Conservation (phyloP, 2,329 filamentous ascomycete genomes). For the Hymenoscyphus infarciens region DNA sequence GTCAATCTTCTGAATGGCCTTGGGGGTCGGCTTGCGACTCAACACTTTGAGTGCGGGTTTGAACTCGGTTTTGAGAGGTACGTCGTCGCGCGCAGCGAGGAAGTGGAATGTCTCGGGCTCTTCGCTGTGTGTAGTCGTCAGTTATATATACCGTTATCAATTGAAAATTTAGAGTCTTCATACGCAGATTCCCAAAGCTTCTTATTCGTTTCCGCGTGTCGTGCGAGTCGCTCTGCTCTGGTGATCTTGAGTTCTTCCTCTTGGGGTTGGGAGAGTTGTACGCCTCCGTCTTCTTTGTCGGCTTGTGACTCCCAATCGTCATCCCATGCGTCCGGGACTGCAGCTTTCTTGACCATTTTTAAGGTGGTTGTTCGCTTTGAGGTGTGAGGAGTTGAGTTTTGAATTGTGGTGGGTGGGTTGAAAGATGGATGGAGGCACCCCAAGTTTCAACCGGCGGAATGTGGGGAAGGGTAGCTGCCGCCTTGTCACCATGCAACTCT, state of each 20-base stretch:
- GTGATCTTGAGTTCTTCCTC: conserved; percentile 44
- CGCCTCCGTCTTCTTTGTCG: conserved; percentile 47
- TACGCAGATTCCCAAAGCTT: conserved; percentile 90
- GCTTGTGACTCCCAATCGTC: conserved; percentile 84
- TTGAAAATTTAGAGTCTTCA: conserved; percentile 32
- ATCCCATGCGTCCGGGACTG: conserved; percentile 75
- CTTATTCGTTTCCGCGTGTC: conserved; percentile 79
- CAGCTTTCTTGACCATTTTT: conserved; percentile 39
- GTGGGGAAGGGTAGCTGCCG: conserved; percentile 3
- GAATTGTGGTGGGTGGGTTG: background rate
- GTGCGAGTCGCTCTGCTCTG: conserved; percentile 73
- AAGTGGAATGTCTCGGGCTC: conserved; percentile 72
- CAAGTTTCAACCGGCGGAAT: conserved; percentile 3
- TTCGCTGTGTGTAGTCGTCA: conserved; percentile 43
- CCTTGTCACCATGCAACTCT: background rate
- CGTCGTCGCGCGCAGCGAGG: conserved; percentile 59
- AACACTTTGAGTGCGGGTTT: conserved; percentile 82
- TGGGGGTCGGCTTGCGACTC: conserved; percentile 70
- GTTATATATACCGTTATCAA: background rate
- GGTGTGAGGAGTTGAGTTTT: conserved; percentile 1
- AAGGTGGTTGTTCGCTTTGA: background rate
- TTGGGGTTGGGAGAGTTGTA: conserved; percentile 17
- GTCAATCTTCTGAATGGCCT: conserved; percentile 56
- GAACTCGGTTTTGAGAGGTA: conserved; percentile 67
- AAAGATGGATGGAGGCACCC: background rate